Percentiles rank a stretch among this genome's conserved stretches.
phyloP scores from a whole-genome alignment of 345 rosid genomes.

The Anastatica hierochuntica region DNA sequence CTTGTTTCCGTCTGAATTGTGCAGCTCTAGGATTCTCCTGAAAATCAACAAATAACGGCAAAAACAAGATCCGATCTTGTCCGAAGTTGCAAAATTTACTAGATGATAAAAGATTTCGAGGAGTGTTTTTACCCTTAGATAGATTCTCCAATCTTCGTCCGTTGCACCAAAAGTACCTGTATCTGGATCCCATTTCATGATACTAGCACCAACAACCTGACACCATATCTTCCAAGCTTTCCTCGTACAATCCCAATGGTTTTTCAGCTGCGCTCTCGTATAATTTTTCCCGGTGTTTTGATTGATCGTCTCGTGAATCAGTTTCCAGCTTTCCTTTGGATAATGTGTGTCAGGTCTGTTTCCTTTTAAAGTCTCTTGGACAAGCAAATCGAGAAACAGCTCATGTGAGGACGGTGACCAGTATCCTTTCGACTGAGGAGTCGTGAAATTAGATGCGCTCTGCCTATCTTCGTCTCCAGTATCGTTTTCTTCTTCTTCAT shows the following conservation, averaged over 20 bases:
- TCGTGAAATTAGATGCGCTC: conserved; percentile 14
- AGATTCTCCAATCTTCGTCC: conserved; percentile 34
- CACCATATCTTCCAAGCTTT: conserved; percentile 47
- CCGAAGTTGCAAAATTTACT: not conserved
- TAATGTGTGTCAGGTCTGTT: conserved; percentile 31
- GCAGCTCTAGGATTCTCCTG: conserved; percentile 35
- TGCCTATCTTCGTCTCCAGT: conserved; percentile 19
- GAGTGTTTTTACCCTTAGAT: conserved; percentile 16
- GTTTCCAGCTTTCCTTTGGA: conserved; percentile 36
- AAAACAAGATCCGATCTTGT: not conserved
- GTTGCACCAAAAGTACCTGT: conserved; percentile 29
- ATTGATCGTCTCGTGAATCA: conserved; percentile 28
- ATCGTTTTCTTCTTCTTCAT: conserved; percentile 9
- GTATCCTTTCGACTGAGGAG: conserved; percentile 20
- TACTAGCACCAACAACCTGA: conserved; percentile 21
- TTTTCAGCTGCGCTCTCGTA: conserved; percentile 31
- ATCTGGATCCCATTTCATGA: conserved; percentile 47
- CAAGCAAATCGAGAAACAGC: conserved; percentile 31
- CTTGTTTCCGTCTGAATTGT: conserved; percentile 25
- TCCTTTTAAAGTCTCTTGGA: conserved; percentile 31
- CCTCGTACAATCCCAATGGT: conserved; percentile 38
- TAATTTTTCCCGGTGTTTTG: conserved; percentile 24
- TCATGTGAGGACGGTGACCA: conserved; percentile 38
- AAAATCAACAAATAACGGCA: not conserved
- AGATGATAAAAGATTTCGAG: not conserved